Evolutionary conservation across 2,329 filamentous ascomycete genomes (phyloP).

Genomic region (Beauveria scarabaeidicola): DNA sequence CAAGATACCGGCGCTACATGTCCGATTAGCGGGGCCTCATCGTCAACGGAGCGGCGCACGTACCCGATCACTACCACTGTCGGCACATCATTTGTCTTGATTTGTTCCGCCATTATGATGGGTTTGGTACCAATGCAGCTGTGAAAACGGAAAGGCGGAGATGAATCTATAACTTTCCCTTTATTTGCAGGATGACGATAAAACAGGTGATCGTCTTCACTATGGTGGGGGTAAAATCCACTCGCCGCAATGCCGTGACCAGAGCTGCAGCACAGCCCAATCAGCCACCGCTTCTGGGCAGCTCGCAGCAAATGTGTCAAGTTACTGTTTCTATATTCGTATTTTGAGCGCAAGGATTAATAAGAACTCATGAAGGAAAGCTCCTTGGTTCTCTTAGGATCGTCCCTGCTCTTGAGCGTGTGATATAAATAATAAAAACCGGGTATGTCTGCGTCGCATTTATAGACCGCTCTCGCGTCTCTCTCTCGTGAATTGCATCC

Average conservation of each 20-base stretch:
- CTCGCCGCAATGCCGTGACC: background rate
- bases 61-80: conserved; percentile 13
- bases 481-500: background rate
- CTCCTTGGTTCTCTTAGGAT: background rate
- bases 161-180: background rate
- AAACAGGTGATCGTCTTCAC: background rate
- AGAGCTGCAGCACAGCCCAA: background rate
- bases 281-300: background rate
- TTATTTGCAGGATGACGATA: background rate
- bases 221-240: conserved; percentile 3
- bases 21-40: background rate
- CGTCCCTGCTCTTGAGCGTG: background rate
- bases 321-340: no score
- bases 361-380: background rate
- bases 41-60: background rate
- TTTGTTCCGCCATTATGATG: background rate
- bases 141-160: background rate
- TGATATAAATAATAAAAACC: conserved; percentile 1
- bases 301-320: background rate
- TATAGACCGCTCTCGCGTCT: background rate
- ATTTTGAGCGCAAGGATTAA: background rate
- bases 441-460: background rate
- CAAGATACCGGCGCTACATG: conserved; percentile 41
- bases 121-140: no score
- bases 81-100: background rate